Percentiles rank a stretch among this genome's conserved stretches.
Evolutionary conservation across 2,329 filamentous ascomycete genomes (phyloP).

Genomic region (Dactylellina cionopaga): DNA sequence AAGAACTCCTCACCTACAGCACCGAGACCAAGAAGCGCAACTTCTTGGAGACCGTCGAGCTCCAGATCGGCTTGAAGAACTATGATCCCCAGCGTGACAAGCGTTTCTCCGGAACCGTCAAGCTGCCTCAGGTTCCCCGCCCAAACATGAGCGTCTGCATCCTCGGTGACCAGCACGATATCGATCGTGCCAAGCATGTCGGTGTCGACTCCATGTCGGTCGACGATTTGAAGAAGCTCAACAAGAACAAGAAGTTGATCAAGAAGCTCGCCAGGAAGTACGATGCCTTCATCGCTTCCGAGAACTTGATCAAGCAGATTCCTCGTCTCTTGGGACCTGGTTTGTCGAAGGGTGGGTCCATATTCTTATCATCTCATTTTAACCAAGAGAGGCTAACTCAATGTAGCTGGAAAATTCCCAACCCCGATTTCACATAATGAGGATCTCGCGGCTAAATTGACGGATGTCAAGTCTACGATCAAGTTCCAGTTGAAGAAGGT

Average conservation of each 20-base stretch:
- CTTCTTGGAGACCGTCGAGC: slow-evolving; percentile 94
- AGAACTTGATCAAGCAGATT: slow-evolving; percentile 99
- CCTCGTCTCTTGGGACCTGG: slow-evolving; percentile 98
- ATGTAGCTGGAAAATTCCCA: slow-evolving; percentile 96
- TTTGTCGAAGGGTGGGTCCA: slow-evolving; percentile 86
- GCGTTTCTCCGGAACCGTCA: slow-evolving; percentile 99
- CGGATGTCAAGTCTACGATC: slow-evolving; percentile 99
- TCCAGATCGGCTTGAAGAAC: slow-evolving; percentile 96
- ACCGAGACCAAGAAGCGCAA: slow-evolving; percentile 96
- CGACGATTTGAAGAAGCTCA: slow-evolving; percentile 99
- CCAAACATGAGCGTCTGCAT: slow-evolving; percentile 91
- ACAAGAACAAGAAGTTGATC: slow-evolving; percentile 99
- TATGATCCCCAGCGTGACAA: slow-evolving; percentile 99
- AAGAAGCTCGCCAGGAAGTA: slow-evolving; percentile 99
- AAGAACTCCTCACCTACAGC: slow-evolving; percentile 94
- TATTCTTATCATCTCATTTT: neutral
- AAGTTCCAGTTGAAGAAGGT: slow-evolving; percentile 99
- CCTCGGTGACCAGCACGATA: slow-evolving; percentile 95
- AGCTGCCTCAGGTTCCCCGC: slow-evolving; percentile 88
- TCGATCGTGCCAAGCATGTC: slow-evolving; percentile 99
- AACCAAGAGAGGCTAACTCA: slow-evolving; percentile 57
- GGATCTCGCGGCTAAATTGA: slow-evolving; percentile 93
- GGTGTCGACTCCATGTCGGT: slow-evolving; percentile 98
- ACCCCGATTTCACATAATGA: slow-evolving; percentile 97
- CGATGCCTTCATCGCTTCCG: slow-evolving; percentile 98